Percentiles rank a stretch among this genome's conserved stretches.
These are phyloP conservation scores for Puccinia horiana DNA, from an alignment of 1,284 basidiomycete species.

Conservation along the genomic window DNA sequence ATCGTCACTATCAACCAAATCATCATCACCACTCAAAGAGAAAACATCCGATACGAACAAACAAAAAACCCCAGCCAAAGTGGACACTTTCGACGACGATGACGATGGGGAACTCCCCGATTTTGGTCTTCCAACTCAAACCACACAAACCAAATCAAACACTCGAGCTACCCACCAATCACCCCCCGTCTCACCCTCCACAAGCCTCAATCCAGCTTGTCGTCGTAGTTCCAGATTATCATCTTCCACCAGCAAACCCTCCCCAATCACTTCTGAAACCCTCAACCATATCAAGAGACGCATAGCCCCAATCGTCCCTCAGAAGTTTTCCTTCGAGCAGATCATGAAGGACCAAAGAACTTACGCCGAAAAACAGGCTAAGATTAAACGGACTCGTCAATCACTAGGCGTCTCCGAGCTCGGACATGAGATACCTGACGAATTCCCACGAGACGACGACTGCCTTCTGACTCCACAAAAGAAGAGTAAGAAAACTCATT, in stretches of 20 bases:
- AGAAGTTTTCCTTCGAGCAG: conserved; percentile 1
- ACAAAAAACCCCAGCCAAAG: too few species aligned
- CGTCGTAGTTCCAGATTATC: background rate
- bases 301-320: background rate
- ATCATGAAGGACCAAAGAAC: background rate
- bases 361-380: background rate
- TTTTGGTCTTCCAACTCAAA: background rate
- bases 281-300: background rate
- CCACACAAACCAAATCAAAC: background rate
- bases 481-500: background rate
- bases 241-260: background rate
- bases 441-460: background rate
- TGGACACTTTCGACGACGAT: background rate
- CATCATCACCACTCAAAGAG: background rate
- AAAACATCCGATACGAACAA: background rate
- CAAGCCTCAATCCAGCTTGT: background rate
- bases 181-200: background rate
- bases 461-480: background rate
- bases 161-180: background rate
- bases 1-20: background rate
- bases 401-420: background rate
- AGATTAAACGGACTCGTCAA: background rate
- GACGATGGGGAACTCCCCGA: background rate
- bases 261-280: background rate
- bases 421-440: background rate